Evolutionary conservation across 805 yeast species (phyloP).

Genomic region (Candida loeiensis): DNA sequence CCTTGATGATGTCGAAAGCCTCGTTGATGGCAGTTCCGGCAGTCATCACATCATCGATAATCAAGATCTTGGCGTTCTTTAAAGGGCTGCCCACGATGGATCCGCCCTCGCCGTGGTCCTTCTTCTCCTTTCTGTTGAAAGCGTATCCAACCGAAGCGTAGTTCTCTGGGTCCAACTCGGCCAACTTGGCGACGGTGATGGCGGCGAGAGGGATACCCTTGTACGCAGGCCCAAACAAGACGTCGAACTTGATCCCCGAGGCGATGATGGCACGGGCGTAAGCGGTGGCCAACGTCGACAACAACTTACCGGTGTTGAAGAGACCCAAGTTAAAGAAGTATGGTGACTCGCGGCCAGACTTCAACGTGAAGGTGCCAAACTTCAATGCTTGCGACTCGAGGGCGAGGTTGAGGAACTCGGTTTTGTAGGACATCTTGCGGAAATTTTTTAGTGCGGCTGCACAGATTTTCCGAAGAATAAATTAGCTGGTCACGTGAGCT

Average conservation of each 20-base stretch:
- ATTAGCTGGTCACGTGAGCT: not conserved
- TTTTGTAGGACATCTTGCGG: conserved; percentile 40
- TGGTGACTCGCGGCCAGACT: conserved; percentile 92
- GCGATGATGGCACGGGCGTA: conserved; percentile 86
- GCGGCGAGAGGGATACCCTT: conserved; percentile 97
- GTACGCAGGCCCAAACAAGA: conserved; percentile 95
- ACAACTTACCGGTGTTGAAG: conserved; percentile 73
- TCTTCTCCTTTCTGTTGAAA: conserved; percentile 95
- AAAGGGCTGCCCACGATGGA: conserved; percentile 82
- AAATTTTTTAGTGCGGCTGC: not conserved
- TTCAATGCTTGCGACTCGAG: conserved; percentile 76
- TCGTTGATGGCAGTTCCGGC: conserved; percentile 98
- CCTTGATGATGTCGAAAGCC: conserved; percentile 75
- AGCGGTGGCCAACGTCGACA: conserved; percentile 79
- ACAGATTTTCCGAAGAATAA: not conserved
- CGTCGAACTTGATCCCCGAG: conserved; percentile 80
- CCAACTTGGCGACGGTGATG: conserved; percentile 84
- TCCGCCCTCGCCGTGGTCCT: conserved; percentile 99
- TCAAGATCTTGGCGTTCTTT: conserved; percentile 67
- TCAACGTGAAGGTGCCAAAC: conserved; percentile 86
- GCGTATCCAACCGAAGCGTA: conserved; percentile 76
- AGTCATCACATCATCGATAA: conserved; percentile 96
- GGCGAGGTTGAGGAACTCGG: conserved; percentile 75
- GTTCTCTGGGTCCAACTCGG: conserved; percentile 82
- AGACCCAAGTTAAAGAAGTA: conserved; percentile 94